A percentile compares a stretch with the other conserved stretches of the same genome.
Evolutionary conservation across 2,329 filamentous ascomycete genomes (phyloP).

Genomic region (Fusarium nisikadoi): DNA sequence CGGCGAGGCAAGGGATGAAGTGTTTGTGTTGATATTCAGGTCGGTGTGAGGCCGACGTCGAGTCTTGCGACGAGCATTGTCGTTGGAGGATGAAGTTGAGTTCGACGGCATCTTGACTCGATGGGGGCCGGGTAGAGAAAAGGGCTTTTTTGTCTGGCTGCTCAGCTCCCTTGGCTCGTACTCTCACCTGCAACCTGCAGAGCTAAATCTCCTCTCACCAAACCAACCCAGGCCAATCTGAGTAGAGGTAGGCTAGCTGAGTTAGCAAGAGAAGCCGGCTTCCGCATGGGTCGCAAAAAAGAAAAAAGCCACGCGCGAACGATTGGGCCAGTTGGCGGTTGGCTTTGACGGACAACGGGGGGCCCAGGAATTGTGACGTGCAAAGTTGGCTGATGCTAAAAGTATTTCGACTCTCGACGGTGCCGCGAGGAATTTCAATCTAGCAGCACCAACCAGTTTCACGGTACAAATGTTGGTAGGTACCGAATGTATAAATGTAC

Average conservation of each 20-base stretch:
- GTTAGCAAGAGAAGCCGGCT: conserved; percentile 35
- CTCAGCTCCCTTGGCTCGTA: conserved; percentile 11
- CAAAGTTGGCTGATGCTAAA: conserved; percentile 37
- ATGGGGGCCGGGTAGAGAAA: conserved; percentile 27
- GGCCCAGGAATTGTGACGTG: conserved; percentile 42
- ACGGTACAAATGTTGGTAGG: neutral
- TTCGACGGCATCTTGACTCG: conserved; percentile 34
- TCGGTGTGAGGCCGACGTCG: conserved; percentile 41
- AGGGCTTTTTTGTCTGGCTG: conserved; percentile 37
- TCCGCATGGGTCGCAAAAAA: conserved; percentile 28
- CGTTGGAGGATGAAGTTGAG: conserved; percentile 31
- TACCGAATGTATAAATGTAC: conserved; percentile 2
- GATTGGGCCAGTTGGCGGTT: conserved; percentile 35
- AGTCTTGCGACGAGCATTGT: conserved; percentile 43
- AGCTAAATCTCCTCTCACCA: conserved; percentile 25
- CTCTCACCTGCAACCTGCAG: conserved; percentile 17
- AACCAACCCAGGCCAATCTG: conserved; percentile 30
- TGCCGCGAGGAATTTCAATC: conserved; percentile 35
- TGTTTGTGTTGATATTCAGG: conserved; percentile 41
- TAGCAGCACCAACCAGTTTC: neutral
- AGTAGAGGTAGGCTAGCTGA: conserved; percentile 26
- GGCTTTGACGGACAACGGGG: conserved; percentile 29
- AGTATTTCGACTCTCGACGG: conserved; percentile 34
- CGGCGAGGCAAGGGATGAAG: conserved; percentile 40
- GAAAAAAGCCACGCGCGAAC: conserved; percentile 39